A percentile compares a stretch with the other conserved stretches of the same genome.
Evolutionary conservation across 2,329 filamentous ascomycete genomes (phyloP).

Genomic region (Pseudodiploospora longispora): DNA sequence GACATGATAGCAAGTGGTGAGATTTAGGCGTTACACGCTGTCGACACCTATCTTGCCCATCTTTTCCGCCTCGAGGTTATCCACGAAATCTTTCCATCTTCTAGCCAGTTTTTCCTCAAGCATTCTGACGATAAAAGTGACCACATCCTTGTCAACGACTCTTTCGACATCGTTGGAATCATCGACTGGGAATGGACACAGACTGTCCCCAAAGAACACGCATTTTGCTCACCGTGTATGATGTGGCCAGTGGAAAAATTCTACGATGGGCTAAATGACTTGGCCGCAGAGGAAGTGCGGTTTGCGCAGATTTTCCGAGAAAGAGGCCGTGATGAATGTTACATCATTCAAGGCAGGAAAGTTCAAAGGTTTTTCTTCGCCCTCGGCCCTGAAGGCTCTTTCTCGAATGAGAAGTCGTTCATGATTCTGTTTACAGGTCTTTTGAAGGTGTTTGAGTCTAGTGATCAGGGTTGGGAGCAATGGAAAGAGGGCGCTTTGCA

Average conservation of each 20-base stretch:
- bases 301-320: constrained; percentile 25
- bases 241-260: constrained; percentile 33
- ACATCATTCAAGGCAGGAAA: constrained; percentile 29
- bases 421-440: constrained; percentile 32
- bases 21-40: constrained; percentile 23
- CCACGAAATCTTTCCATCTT: constrained; percentile 15
- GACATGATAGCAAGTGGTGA: constrained; percentile 28
- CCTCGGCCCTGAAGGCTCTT: constrained; percentile 33
- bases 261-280: constrained; percentile 25
- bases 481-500: constrained; percentile 29
- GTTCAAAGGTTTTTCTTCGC: constrained; percentile 34
- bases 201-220: constrained; percentile 23
- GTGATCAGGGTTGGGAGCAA: constrained; percentile 26
- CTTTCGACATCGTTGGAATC: constrained; percentile 38
- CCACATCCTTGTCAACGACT: constrained; percentile 37
- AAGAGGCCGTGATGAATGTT: constrained; percentile 24
- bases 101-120: constrained; percentile 34
- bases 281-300: constrained; percentile 29
- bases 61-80: constrained; percentile 31
- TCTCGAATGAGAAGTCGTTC: constrained; percentile 34
- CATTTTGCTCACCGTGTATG: constrained; percentile 34
- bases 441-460: constrained; percentile 22
- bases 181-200: constrained; percentile 36
- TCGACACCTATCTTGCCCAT: constrained; percentile 33
- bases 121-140: constrained; percentile 36